Evolutionary conservation across 2,329 filamentous ascomycete species (phyloP).

Genomic region (Fusarium sp.): DNA sequence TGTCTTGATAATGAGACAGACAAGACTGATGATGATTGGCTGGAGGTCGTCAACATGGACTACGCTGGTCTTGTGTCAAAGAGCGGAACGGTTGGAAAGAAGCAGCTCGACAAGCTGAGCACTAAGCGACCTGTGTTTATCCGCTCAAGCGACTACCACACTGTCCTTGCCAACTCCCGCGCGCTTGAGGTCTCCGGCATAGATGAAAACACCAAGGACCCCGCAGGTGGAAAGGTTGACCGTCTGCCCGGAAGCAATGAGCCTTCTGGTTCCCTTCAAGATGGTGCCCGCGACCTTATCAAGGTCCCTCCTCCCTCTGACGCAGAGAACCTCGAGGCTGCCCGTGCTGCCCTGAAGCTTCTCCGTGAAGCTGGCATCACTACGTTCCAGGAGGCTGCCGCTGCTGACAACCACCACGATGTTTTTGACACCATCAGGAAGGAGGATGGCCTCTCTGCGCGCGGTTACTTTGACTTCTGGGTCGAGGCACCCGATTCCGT

Average conservation of each 20-base stretch:
- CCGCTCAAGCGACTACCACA: constrained; percentile 44
- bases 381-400: constrained; percentile 45
- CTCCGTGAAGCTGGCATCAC: constrained; percentile 46
- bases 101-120: constrained; percentile 35
- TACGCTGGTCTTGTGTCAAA: constrained; percentile 38
- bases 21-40: constrained; percentile 42
- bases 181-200: constrained; percentile 43
- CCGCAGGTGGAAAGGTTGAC: constrained; percentile 38
- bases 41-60: constrained; percentile 46
- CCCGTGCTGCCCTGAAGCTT: constrained; percentile 43
- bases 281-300: constrained; percentile 37
- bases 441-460: constrained; percentile 35
- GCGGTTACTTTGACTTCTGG: constrained; percentile 46
- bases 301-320: constrained; percentile 33
- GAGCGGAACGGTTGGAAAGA: constrained; percentile 39
- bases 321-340: constrained; percentile 37
- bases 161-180: constrained; percentile 41
- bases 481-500: constrained; percentile 41
- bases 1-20: constrained; percentile 41
- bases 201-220: constrained; percentile 36
- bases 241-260: constrained; percentile 44
- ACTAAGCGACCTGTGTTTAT: constrained; percentile 42
- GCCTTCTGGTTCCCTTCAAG: constrained; percentile 43
- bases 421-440: constrained; percentile 40
- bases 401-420: constrained; percentile 13